Evolutionary conservation across 2,329 filamentous ascomycete species (phyloP).

Genomic region (Hypoxylon sp.): DNA sequence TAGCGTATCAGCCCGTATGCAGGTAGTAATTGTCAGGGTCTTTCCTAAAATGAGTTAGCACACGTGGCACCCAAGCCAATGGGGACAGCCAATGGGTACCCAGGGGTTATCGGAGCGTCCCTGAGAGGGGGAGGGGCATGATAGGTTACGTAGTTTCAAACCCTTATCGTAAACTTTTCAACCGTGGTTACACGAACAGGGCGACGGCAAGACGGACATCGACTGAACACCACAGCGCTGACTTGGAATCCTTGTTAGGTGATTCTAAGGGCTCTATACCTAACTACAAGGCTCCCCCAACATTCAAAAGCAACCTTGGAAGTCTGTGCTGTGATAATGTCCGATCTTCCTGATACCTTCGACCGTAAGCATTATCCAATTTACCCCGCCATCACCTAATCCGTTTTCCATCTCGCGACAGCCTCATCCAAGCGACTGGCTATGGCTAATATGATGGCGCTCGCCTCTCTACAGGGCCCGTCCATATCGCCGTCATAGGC

Average conservation of each 20-base stretch:
- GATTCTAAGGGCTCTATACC: no score
- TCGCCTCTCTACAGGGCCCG: slow-evolving; percentile 63
- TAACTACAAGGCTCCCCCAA: no score
- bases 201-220: slow-evolving; percentile 4
- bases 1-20: neutral
- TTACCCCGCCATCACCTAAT: slow-evolving; percentile 16
- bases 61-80: neutral
- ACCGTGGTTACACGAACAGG: neutral
- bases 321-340: slow-evolving; percentile 55
- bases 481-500: slow-evolving; percentile 90
- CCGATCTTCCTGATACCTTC: slow-evolving; percentile 68
- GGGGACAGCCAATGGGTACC: no score
- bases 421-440: slow-evolving; percentile 4
- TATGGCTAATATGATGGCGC: neutral
- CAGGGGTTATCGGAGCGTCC: neutral
- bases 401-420: slow-evolving; percentile 13
- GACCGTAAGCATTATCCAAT: slow-evolving; percentile 59
- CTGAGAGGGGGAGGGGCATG: slow-evolving; percentile 23
- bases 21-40: neutral
- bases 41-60: neutral
- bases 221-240: slow-evolving; percentile 3
- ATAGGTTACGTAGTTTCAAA: no score
- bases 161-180: slow-evolving; percentile 36
- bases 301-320: no score
- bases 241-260: slow-evolving; percentile 1